Base-by-base conservation (phyloP, 2,329 filamentous ascomycete genomes). In the Stagonosporopsis rhizophila region DNA sequence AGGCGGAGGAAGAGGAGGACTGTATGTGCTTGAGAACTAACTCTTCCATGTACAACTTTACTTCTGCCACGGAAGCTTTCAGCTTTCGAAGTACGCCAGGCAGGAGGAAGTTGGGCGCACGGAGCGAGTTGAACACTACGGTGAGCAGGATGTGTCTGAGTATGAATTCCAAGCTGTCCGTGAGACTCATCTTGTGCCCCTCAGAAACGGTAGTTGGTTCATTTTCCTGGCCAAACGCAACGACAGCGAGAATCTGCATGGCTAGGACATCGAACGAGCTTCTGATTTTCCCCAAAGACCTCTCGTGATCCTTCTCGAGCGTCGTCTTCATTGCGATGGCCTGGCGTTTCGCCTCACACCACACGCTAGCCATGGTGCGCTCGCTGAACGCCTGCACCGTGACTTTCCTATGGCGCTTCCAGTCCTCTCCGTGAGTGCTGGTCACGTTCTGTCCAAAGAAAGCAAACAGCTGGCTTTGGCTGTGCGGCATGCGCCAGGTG, bases 321-420 rank as follows among this genome's bases (percentile, higher is more conserved):
- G n/a, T 22, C n/a, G 23, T 37, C 28, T 57, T 52, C 12, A 68
- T 14, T 3, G 17, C 37, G 3, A 25, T 39, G 2, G 57, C 49
- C 28, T 51, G 44, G 8, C 34, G 35, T 15, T 52, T 37, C 2
- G 60, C 37, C 41, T 67, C 62, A 4, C 44, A 28, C 65, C 67
- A 69, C 7, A 66, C 64, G 2, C 37, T 35, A 6, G 22, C 28
- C 35, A 60, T 60, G 1, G 19, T 56, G 14, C 49, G 45, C 39
- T 68, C 65, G 38, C 60, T 66, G 44, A 69, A 68, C 1, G 59
- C 60, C 7, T 49, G 41, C 0, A 59, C 35, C 0, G 62, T 63
- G 14, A 66, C 56, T 38, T 66, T 69, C 6, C 67, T 57, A 45
- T 69, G 65, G 15, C 64, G 38, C 37, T 62, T 56, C 67, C 67